Percentiles rank a stretch among this genome's conserved stretches.
Conservation (phyloP, 495 filamentous ascomycete species). For the Penicillium verhagenii region DNA sequence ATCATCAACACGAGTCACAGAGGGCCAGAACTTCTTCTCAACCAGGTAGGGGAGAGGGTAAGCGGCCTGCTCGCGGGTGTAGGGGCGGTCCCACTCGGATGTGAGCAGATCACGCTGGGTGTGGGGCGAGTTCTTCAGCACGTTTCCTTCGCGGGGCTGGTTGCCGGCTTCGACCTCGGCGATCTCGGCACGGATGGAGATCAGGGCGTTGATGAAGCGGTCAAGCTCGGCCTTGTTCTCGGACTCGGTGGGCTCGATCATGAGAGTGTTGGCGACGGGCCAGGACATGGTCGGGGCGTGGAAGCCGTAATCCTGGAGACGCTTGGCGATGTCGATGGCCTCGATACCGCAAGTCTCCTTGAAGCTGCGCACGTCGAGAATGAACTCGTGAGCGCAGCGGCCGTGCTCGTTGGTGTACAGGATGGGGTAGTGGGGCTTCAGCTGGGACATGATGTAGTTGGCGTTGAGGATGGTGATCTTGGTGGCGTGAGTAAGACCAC, state of each 20-base stretch:
- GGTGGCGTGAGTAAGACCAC: conserved; percentile 90
- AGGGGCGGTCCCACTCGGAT: conserved; percentile 71
- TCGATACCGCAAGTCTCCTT: conserved; percentile 83
- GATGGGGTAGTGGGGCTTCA: conserved; percentile 87
- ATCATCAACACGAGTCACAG: conserved; percentile 86
- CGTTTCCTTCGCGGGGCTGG: conserved; percentile 76
- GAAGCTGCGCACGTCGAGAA: conserved; percentile 86
- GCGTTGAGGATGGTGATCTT: conserved; percentile 94
- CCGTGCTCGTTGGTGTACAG: conserved; percentile 87
- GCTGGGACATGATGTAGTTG: conserved; percentile 92
- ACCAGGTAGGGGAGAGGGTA: conserved; percentile 82
- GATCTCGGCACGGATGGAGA: conserved; percentile 87
- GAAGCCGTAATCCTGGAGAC: conserved; percentile 97
- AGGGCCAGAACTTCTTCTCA: conserved; percentile 99
- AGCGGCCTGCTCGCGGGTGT: conserved; percentile 79
- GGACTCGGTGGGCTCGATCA: conserved; percentile 98
- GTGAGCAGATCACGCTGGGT: conserved; percentile 75
- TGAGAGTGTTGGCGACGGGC: conserved; percentile 94
- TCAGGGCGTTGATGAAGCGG: conserved; percentile 89
- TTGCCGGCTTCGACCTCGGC: conserved; percentile 77
- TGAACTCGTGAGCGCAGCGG: conserved; percentile 97
- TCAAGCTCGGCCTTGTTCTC: conserved; percentile 94
- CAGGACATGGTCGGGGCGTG: conserved; percentile 98
- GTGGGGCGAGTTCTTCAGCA: conserved; percentile 91
- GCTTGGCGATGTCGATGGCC: conserved; percentile 96